Percentiles rank a stretch among this genome's conserved stretches.
These are phyloP conservation scores for Smittium culicis DNA, from an alignment of 371 early-diverging fungal species.

Conservation along the genomic window DNA sequence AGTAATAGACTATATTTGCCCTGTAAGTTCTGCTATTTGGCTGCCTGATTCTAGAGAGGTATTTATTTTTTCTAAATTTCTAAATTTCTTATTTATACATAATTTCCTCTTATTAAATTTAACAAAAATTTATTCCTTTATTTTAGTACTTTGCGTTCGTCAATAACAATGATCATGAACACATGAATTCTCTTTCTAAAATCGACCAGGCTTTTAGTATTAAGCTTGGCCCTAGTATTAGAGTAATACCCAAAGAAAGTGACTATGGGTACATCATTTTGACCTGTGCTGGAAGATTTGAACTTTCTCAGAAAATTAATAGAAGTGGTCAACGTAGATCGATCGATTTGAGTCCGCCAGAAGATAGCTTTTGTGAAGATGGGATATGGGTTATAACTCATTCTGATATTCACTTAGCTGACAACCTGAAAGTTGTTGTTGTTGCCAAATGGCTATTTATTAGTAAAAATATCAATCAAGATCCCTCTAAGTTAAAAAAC, in stretches of 20 bases:
- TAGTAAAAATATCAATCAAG: neutral
- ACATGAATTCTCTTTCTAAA: neutral
- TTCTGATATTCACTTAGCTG: neutral
- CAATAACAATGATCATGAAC: neutral
- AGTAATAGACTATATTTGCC: neutral
- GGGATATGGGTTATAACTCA: neutral
- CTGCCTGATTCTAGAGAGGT: neutral
- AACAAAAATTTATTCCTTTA: neutral
- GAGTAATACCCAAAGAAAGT: neutral
- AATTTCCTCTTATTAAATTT: too few species aligned
- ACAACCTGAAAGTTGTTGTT: neutral
- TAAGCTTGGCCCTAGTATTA: neutral
- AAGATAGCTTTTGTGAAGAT: neutral
- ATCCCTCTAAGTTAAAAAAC: neutral
- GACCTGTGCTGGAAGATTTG: neutral
- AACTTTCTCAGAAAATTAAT: neutral
- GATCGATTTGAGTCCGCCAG: neutral
- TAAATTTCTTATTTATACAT: neutral
- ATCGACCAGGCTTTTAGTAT: neutral
- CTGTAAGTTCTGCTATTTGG: neutral
- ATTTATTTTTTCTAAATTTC: neutral
- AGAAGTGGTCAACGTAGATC: neutral
- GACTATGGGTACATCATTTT: neutral
- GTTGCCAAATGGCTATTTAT: neutral
- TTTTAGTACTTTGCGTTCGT: neutral